Evolutionary conservation across 352 stramenopile genomes (phyloP).

Genomic region (Globisporangium lucens): DNA sequence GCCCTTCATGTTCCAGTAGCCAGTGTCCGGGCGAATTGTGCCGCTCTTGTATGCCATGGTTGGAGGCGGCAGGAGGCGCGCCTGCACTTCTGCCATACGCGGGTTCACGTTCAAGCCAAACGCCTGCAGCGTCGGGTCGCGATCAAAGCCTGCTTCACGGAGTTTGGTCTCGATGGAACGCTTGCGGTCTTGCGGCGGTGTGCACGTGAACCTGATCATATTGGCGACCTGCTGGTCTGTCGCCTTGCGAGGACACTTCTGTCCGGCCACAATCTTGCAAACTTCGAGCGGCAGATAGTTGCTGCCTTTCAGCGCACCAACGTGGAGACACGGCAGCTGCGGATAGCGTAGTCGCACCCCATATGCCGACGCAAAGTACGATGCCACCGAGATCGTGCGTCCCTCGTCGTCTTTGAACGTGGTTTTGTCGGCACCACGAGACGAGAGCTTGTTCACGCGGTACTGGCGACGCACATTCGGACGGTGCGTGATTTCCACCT

Average conservation of each 20-base stretch:
- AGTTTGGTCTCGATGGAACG: conserved; percentile 58
- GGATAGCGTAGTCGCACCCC: conserved; percentile 61
- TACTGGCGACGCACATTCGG: conserved; percentile 52
- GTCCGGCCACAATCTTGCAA: conserved; percentile 61
- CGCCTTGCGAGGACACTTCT: conserved; percentile 74
- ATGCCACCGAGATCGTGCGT: conserved; percentile 37
- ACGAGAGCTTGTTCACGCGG: conserved; percentile 64
- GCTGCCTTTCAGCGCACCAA: conserved; percentile 67
- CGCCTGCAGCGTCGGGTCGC: conserved; percentile 44
- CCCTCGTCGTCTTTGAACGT: conserved; percentile 63
- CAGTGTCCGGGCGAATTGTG: conserved; percentile 44
- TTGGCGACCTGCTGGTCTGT: conserved; percentile 80
- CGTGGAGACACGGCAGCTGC: conserved; percentile 72
- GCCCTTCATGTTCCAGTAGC: conserved; percentile 70
- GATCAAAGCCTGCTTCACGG: conserved; percentile 48
- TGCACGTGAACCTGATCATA: conserved; percentile 76
- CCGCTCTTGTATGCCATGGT: conserved; percentile 49
- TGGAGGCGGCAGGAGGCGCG: conserved; percentile 41
- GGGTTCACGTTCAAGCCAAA: conserved; percentile 57
- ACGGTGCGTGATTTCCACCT: conserved; percentile 64
- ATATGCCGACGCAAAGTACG: conserved; percentile 63
- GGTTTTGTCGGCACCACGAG: conserved; percentile 36
- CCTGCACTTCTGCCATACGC: conserved; percentile 52
- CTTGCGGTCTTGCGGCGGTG: conserved; percentile 53
- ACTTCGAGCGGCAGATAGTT: conserved; percentile 86